Evolutionary conservation across 2,329 filamentous ascomycete species (phyloP).

Genomic region (Trichophyton rubrum): DNA sequence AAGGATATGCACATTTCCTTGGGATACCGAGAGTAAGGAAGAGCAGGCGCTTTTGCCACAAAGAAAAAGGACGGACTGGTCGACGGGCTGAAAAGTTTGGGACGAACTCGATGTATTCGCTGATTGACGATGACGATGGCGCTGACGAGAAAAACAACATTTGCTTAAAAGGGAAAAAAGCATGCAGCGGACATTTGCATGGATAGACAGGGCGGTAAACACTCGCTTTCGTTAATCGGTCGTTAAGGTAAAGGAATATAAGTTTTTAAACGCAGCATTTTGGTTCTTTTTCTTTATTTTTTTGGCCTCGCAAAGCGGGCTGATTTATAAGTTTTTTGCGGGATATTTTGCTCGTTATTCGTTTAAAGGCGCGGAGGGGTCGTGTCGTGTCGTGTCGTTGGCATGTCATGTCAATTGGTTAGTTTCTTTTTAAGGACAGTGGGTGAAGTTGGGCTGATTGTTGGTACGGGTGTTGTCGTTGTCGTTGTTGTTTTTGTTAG

Average conservation of each 20-base stretch:
- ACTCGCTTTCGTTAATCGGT: slow-evolving; percentile 4
- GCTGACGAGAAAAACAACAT: background rate
- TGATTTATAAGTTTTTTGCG: background rate
- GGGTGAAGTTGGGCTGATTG: background rate
- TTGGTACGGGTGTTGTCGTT: background rate
- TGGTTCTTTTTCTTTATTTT: background rate
- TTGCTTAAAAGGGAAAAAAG: background rate
- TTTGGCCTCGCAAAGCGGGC: background rate
- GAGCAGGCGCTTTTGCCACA: background rate
- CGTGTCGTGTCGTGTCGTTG: background rate
- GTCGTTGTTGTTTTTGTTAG: background rate
- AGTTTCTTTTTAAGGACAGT: background rate
- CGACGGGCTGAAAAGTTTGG: background rate
- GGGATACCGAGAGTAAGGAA: background rate
- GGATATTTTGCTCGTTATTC: background rate
- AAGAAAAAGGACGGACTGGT: background rate
- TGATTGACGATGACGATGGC: slow-evolving; percentile 1
- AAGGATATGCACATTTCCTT: background rate
- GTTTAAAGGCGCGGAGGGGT: background rate
- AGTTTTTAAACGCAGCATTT: background rate
- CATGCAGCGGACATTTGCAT: background rate
- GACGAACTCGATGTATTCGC: background rate
- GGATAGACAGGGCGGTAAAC: background rate
- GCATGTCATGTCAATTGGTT: background rate
- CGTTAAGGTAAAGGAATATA: background rate